Conservation (phyloP, 495 filamentous ascomycete species). For the Xylaria grammica region DNA sequence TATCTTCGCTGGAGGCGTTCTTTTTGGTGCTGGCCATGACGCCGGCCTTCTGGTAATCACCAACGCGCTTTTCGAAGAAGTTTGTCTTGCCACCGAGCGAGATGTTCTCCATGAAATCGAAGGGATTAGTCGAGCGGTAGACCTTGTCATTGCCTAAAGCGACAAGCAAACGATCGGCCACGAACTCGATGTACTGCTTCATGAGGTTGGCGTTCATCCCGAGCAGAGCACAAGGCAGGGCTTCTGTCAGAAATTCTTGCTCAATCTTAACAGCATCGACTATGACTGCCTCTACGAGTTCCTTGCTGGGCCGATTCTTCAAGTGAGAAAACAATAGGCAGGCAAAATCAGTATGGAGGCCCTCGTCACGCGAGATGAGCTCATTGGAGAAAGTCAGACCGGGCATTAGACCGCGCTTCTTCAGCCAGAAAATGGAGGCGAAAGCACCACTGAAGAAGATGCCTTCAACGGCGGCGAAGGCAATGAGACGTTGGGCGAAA, state of each 20-base stretch:
- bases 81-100: slow-evolving; percentile 99
- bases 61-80: slow-evolving; percentile 99
- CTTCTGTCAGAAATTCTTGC: slow-evolving; percentile 97
- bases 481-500: slow-evolving; percentile 93
- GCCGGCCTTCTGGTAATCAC: slow-evolving; percentile 99
- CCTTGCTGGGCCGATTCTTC: slow-evolving; percentile 82
- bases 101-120: slow-evolving; percentile 99
- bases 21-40: slow-evolving; percentile 96
- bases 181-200: slow-evolving; percentile 99
- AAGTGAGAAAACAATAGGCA: slow-evolving; percentile 96
- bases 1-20: slow-evolving; percentile 59
- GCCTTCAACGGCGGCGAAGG: slow-evolving; percentile 97
- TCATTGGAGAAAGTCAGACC: slow-evolving; percentile 99
- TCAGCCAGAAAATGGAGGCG: slow-evolving; percentile 99
- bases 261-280: slow-evolving; percentile 92
- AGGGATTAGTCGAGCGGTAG: slow-evolving; percentile 92
- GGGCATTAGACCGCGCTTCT: slow-evolving; percentile 99
- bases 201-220: slow-evolving; percentile 98
- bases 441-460: slow-evolving; percentile 99
- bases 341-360: slow-evolving; percentile 98
- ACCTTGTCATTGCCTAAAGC: slow-evolving; percentile 92
- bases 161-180: slow-evolving; percentile 91
- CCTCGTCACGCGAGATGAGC: slow-evolving; percentile 98
- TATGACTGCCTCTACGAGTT: slow-evolving; percentile 85
- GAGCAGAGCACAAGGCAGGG: slow-evolving; percentile 86